Percentiles rank a stretch among this genome's conserved stretches.
phyloP scores from a whole-genome alignment of 2,329 filamentous ascomycete genomes.

The Aquanectria penicillioides region DNA sequence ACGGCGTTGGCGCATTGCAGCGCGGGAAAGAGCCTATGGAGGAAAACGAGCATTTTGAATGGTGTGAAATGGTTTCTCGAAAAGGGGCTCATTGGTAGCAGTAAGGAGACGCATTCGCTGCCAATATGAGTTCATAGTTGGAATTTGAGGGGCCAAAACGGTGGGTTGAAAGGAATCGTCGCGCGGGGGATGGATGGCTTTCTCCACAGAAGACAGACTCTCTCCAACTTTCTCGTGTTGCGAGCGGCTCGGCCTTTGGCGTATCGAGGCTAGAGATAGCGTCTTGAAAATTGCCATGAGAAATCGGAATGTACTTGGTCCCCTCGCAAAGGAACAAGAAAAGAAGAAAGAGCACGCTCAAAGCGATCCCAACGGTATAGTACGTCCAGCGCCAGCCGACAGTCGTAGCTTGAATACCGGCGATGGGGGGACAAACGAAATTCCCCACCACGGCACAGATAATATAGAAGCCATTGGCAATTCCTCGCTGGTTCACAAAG shows the following conservation, averaged over 20 bases:
- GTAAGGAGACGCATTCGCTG: conserved; percentile 20
- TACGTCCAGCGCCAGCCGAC: conserved; percentile 29
- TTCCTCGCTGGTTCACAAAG: conserved; percentile 40
- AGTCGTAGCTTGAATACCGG: conserved; percentile 27
- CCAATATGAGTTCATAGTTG: not conserved
- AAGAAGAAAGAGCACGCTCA: conserved; percentile 26
- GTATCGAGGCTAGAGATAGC: no score
- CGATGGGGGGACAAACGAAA: conserved; percentile 39
- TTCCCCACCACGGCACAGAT: conserved; percentile 37
- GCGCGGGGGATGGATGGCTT: not conserved
- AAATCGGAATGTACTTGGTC: conserved; percentile 35
- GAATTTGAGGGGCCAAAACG: no score
- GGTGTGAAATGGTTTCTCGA: conserved; percentile 12
- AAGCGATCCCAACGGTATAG: conserved; percentile 24
- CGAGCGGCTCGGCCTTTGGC: no score
- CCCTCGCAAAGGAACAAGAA: conserved; percentile 35
- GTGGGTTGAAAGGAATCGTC: no score
- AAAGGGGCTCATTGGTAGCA: conserved; percentile 18
- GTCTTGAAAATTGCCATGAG: not conserved
- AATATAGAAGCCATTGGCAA: conserved; percentile 41
- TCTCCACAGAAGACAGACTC: not conserved
- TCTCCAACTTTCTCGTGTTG: no score
- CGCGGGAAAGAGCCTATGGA: conserved; percentile 47
- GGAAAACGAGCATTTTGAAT: conserved; percentile 37
- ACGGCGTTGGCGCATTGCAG: conserved; percentile 45